Evolutionary conservation across 1,139 yeast genomes (phyloP).

Genomic region (Spathaspora jeffriesii): DNA sequence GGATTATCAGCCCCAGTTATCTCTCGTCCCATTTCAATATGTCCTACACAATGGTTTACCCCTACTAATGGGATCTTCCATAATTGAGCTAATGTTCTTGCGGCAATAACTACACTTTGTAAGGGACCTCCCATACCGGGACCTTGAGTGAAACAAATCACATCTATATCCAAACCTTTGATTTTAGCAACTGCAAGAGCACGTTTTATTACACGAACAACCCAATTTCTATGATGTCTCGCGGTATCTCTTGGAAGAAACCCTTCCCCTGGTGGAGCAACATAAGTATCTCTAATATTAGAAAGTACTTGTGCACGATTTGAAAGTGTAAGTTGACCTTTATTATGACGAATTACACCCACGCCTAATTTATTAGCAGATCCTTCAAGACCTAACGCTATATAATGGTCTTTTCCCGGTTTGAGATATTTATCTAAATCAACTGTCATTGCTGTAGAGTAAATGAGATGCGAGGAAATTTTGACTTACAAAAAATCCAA

Average conservation of each 20-base stretch:
- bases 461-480: background rate
- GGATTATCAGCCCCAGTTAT: constrained; percentile 96
- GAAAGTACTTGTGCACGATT: constrained; percentile 78
- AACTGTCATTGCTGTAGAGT: constrained; percentile 22
- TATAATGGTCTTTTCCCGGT: constrained; percentile 50
- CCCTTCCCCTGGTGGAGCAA: constrained; percentile 98
- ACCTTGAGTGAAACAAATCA: constrained; percentile 95
- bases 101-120: constrained; percentile 91
- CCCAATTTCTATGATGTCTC: constrained; percentile 95
- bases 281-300: constrained; percentile 90
- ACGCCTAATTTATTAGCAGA: constrained; percentile 96
- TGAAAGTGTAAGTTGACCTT: constrained; percentile 47
- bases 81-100: constrained; percentile 78
- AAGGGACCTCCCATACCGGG: constrained; percentile 99
- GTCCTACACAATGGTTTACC: constrained; percentile 97
- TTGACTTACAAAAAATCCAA: background rate
- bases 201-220: constrained; percentile 69
- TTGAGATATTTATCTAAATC: constrained; percentile 40
- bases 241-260: constrained; percentile 96
- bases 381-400: constrained; percentile 93
- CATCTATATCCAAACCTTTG: constrained; percentile 66
- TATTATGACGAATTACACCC: constrained; percentile 77
- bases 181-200: constrained; percentile 69
- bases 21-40: constrained; percentile 98
- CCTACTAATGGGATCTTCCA: constrained; percentile 90